These are phyloP conservation scores for Hygrocybe coccinea DNA, from an alignment of 768 basidiomycete genomes.

Conservation along the genomic window DNA sequence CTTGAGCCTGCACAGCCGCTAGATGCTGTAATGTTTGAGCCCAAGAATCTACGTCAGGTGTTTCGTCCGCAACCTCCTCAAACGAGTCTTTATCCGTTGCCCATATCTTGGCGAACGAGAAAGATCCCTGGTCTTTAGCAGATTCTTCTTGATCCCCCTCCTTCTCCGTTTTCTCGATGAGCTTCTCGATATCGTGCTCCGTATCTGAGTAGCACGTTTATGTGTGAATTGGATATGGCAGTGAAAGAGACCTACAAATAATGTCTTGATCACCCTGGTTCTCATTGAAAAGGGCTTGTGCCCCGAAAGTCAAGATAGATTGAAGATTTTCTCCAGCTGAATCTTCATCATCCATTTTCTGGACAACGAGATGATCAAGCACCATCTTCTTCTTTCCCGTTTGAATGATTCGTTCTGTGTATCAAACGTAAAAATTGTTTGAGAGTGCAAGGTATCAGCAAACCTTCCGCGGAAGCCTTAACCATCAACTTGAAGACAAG, in stretches of 20 bases:
- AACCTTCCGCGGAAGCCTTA: constrained; percentile 88
- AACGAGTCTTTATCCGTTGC: constrained; percentile 67
- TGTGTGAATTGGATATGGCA: background rate
- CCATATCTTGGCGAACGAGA: constrained; percentile 93
- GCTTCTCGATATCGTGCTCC: constrained; percentile 75
- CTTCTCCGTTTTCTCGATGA: constrained; percentile 80
- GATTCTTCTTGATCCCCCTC: constrained; percentile 56
- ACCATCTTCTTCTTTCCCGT: constrained; percentile 94
- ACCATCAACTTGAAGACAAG: constrained; percentile 96
- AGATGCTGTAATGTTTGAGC: constrained; percentile 59
- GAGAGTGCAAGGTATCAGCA: constrained; percentile 3
- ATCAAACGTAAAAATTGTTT: background rate
- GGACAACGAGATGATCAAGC: constrained; percentile 91
- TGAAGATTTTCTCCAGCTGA: constrained; percentile 70
- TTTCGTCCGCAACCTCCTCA: constrained; percentile 59
- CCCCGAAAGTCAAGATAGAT: constrained; percentile 86
- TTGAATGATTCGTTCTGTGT: constrained; percentile 81
- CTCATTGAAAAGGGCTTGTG: constrained; percentile 76
- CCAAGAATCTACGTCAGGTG: constrained; percentile 69
- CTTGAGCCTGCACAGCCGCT: constrained; percentile 40
- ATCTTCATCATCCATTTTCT: constrained; percentile 85
- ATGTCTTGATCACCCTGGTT: constrained; percentile 60
- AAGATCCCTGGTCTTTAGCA: constrained; percentile 51
- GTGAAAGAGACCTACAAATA: constrained; percentile 44
- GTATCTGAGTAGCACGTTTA: constrained; percentile 46